Evolutionary conservation across 768 basidiomycete genomes (phyloP).

Genomic region (Lepiota subincarnata): DNA sequence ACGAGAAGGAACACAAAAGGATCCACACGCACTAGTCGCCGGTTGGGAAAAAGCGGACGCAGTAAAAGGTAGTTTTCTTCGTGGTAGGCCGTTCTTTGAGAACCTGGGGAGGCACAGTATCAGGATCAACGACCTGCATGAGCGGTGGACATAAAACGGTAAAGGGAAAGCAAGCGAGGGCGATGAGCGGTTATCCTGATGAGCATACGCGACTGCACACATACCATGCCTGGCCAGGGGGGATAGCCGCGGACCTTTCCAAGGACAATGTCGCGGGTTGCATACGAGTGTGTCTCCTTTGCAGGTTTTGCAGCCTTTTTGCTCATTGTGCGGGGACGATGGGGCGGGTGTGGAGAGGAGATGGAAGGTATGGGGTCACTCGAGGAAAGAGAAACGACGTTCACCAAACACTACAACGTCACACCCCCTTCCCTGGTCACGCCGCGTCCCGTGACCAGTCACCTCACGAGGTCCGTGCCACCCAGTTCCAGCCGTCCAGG

Average conservation of each 20-base stretch:
- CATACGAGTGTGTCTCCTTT: constrained; percentile 50
- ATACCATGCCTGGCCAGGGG: constrained; percentile 91
- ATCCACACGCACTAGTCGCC: constrained; percentile 80
- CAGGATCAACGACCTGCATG: constrained; percentile 75
- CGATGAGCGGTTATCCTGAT: constrained; percentile 17
- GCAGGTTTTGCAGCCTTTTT: constrained; percentile 56
- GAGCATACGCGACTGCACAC: constrained; percentile 28
- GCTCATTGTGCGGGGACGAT: constrained; percentile 30
- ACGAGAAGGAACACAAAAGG: constrained; percentile 7
- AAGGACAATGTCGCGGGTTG: constrained; percentile 79
- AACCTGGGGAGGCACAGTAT: constrained; percentile 57
- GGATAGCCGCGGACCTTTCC: constrained; percentile 94
- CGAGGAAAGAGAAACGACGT: constrained; percentile 10
- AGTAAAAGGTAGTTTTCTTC: constrained; percentile 70
- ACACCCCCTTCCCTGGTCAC: neutral
- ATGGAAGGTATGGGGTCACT: neutral
- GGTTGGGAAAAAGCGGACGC: constrained; percentile 83
- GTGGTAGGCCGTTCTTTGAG: constrained; percentile 63
- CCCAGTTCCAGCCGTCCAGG: neutral
- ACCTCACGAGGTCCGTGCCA: constrained; percentile 12
- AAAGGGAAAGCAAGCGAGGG: constrained; percentile 4
- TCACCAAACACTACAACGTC: constrained; percentile 8
- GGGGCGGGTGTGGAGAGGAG: neutral
- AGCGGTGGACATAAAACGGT: no score
- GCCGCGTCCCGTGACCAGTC: neutral